phyloP scores from a whole-genome alignment of 1,139 yeast species.

The Hansenula sp. region DNA sequence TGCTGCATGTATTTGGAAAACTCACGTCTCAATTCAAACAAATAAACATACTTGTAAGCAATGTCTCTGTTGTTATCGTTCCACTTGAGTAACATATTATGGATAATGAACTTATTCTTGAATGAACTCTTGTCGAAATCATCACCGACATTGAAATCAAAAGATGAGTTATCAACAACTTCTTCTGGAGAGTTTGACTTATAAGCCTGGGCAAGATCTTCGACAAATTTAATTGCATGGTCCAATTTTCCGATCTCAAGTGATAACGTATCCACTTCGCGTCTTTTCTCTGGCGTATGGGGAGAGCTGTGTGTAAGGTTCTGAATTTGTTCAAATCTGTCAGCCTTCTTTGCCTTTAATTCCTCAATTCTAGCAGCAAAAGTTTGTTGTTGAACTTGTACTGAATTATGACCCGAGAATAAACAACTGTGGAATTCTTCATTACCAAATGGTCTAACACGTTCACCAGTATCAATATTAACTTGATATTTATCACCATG shows the following conservation, averaged over 20 bases:
- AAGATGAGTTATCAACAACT: conserved; percentile 4
- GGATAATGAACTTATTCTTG: conserved; percentile 68
- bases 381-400: conserved; percentile 9
- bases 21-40: conserved; percentile 51
- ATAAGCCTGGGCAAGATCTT: conserved; percentile 22
- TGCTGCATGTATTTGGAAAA: conserved; percentile 56
- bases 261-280: conserved; percentile 13
- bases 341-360: conserved; percentile 19
- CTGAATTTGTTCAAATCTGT: conserved; percentile 7
- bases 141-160: conserved; percentile 11
- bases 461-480: conserved; percentile 28
- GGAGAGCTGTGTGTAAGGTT: not conserved
- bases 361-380: conserved; percentile 23
- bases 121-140: conserved; percentile 15
- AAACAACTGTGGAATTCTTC: conserved; percentile 62
- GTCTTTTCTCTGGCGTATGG: conserved; percentile 2
- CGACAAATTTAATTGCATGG: conserved; percentile 35
- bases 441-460: conserved; percentile 34
- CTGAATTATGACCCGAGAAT: conserved; percentile 25
- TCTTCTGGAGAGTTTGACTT: conserved; percentile 3
- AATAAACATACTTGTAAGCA: conserved; percentile 57
- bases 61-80: conserved; percentile 62
- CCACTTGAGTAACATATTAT: conserved; percentile 78
- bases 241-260: conserved; percentile 23
- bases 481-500: conserved; percentile 34